phyloP scores from a whole-genome alignment of 768 basidiomycete species.

The Mycena galericulata region DNA sequence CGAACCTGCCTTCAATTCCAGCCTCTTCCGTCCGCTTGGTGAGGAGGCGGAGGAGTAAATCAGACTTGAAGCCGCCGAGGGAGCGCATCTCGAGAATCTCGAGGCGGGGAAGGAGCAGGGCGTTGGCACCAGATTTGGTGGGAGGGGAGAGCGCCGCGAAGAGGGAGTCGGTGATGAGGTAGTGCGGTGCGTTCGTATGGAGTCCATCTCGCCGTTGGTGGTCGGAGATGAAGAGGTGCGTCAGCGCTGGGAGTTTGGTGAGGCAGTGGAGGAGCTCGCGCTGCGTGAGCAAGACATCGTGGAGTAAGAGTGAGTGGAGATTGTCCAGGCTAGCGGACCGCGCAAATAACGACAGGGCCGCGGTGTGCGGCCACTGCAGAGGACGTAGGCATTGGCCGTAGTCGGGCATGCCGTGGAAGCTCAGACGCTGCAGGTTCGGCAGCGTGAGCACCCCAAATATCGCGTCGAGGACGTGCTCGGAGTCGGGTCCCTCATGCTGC shows the following conservation, averaged over 20 bases:
- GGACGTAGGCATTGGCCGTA: neutral
- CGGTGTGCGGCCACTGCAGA: neutral
- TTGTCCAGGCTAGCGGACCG: neutral
- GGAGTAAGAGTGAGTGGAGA: neutral
- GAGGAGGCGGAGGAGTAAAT: neutral
- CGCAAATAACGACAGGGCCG: neutral
- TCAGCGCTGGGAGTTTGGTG: neutral
- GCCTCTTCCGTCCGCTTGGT: neutral
- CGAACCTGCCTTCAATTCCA: neutral
- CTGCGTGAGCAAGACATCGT: neutral
- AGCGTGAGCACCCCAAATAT: conserved; percentile 8
- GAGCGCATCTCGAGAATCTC: neutral
- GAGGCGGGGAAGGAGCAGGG: neutral
- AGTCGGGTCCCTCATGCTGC: neutral
- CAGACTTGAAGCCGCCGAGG: neutral
- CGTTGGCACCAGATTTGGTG: too few species aligned
- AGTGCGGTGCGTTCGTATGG: neutral
- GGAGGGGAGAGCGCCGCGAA: neutral
- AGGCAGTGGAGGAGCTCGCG: conserved; percentile 1
- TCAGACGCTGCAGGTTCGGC: neutral
- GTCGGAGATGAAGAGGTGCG: conserved; percentile 6
- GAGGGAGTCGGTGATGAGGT: conserved; percentile 4
- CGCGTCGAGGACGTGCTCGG: neutral
- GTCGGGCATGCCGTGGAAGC: neutral
- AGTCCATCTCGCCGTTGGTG: neutral